Evolutionary conservation across 306 rosid species (phyloP), one percentile per base, ranked within the genome.

Genomic region (Begonia loranthoides): DNA sequence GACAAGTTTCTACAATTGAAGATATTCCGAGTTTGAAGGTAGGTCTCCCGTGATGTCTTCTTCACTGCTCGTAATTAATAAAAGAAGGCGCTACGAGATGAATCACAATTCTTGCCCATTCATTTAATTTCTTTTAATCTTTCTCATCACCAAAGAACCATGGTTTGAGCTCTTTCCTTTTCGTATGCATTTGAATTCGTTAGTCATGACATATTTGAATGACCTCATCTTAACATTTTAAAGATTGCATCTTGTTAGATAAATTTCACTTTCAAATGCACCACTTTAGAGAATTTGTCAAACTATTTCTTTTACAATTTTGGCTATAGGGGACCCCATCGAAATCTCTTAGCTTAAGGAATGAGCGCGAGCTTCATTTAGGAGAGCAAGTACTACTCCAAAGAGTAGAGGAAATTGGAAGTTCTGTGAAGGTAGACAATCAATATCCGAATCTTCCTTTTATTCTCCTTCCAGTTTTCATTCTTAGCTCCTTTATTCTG

Each of bases 351-450:
- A 79, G 36, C 9, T 1, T 7, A 3, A 28, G 68, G 67, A 68
- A 71, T 6, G 94, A 80, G 52, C 69, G 74, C 3, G 59, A 60
- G 60, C 59, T 70, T 19, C 65, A 65, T 55, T 68, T 71, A 13
- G 80, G 76, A 65, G 87, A 90, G 63, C 68, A 61, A 65, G 50
- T 75, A 36, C 65, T 85, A 50, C 52, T 90, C 64, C 97, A 85
- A 65, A 90, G 82, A 63, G 81, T 90, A 14, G 97, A 85, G 62
- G 97, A 90, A 73, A 76, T 85, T 78, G 95, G 86, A 76, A 85
- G 67, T 76, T 82, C 94, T 41, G 80, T 85, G 54, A 85, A 82
- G 95, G 95, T 82, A 62, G 63, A 51, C 17, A 50, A 39, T 47
- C 61, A 21, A 21, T 13, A 36, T 34, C 2, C 13, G 33, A 54